Evolutionary conservation across 192 early-diverging fungal genomes (phyloP), one percentile per base, ranked within the genome.

Genomic region (Kappamyces sp.): DNA sequence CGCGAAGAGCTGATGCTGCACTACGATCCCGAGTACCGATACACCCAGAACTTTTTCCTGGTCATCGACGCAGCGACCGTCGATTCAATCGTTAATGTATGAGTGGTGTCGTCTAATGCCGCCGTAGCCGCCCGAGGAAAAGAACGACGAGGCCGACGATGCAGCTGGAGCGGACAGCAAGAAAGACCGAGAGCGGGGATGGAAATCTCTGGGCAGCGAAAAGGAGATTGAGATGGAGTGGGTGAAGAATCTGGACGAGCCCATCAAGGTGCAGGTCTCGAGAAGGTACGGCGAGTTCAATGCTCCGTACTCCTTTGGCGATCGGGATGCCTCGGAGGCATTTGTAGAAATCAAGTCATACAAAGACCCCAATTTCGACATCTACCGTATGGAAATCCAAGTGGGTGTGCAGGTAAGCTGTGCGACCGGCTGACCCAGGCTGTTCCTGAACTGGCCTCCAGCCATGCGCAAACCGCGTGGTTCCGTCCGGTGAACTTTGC

Each of bases 31-130:
- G 72, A 72, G 10, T 84, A 63, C 61, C 75, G 75, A 50, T 84
- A 82, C 51, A 78, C 74, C 0, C 81, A 84, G 60, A 84, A 84
- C 65, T 84, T 75, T 66, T 72, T 75, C 54, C 58, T 84, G 23
- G 69, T 63, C 58, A 58, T 78, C 8, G 65, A 63, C 4, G 57
- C 63, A 5, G 76, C 65, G 13, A 70, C 72, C 1, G 68, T 76
- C 40, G 72, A 82, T 1, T 6, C 49, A 8, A 72, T 83, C 12
- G 38, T 79, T 1, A 47, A 69, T 9, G 79, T 77, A 48, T 12
- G 50, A 40, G 41, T 12, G 53, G 31, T 5, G 13, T 35, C 12
- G 12, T 15, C 31, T 31, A 54, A 44, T 13, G 43, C 35, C 12
- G 13, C 47, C 33, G 13, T 52, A 53, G 54, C 62, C 51, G 58